Evolutionary conservation across 768 basidiomycete species (phyloP).

Genomic region (Crepidotus variabilis): DNA sequence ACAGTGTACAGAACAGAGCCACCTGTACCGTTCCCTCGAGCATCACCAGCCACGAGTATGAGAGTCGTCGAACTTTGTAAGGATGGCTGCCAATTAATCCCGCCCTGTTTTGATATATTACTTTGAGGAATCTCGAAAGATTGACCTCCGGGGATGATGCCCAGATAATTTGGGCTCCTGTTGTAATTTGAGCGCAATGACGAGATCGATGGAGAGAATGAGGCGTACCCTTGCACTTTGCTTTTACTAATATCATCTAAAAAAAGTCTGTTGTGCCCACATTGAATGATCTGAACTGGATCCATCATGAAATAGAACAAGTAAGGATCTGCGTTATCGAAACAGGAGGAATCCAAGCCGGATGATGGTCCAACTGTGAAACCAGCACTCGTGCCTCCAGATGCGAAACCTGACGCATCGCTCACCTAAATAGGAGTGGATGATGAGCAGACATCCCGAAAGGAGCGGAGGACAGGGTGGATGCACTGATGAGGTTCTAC

Average conservation of each 20-base stretch:
- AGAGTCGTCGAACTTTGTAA: slow-evolving; percentile 65
- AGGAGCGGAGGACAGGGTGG: no score
- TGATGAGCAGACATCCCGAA: no score
- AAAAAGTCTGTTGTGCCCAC: slow-evolving; percentile 55
- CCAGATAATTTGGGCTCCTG: slow-evolving; percentile 60
- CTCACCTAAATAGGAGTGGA: slow-evolving; percentile 23
- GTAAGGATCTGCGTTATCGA: slow-evolving; percentile 48
- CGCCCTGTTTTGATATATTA: slow-evolving; percentile 50
- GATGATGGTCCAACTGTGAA: slow-evolving; percentile 48
- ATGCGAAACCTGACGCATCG: slow-evolving; percentile 47
- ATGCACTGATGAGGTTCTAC: no score
- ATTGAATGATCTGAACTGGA: slow-evolving; percentile 69
- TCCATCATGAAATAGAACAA: slow-evolving; percentile 58
- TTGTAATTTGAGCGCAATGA: neutral
- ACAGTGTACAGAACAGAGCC: slow-evolving; percentile 64
- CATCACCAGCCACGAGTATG: slow-evolving; percentile 64
- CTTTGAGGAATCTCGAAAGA: slow-evolving; percentile 63
- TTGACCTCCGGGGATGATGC: slow-evolving; percentile 77
- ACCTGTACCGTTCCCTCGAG: slow-evolving; percentile 60
- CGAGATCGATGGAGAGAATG: neutral
- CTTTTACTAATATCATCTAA: slow-evolving; percentile 50
- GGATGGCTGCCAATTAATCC: slow-evolving; percentile 66
- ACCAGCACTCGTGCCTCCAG: slow-evolving; percentile 71
- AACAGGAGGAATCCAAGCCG: slow-evolving; percentile 63
- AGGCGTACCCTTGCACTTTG: neutral